A percentile compares a stretch with the other conserved stretches of the same genome.
phyloP scores from a whole-genome alignment of 1,284 basidiomycete species.

The Cryptococcus sp. region DNA sequence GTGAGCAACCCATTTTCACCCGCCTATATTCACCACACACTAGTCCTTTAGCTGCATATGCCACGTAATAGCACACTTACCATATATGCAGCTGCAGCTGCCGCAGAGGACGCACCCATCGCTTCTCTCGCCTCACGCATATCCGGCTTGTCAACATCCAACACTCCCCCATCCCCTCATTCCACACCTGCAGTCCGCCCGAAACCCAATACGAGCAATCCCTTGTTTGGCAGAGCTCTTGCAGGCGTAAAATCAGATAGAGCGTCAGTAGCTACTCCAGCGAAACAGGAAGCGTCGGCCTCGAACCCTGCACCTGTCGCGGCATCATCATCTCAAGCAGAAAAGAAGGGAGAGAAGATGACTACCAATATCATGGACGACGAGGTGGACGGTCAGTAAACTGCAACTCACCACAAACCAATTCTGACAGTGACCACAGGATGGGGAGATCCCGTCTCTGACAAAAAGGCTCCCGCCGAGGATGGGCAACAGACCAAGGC shows the following conservation, averaged over 20 bases:
- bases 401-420: not conserved
- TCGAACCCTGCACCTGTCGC: constrained; percentile 2
- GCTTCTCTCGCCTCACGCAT: constrained; percentile 42
- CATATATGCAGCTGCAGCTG: not conserved
- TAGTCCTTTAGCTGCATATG: no score
- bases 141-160: constrained; percentile 38
- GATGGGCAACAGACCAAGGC: constrained; percentile 8
- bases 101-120: constrained; percentile 28
- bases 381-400: constrained; percentile 8
- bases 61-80: no score
- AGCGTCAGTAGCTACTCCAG: constrained; percentile 6
- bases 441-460: constrained; percentile 9
- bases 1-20: no score
- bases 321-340: constrained; percentile 1
- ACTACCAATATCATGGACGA: constrained; percentile 5
- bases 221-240: constrained; percentile 44
- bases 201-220: constrained; percentile 29
- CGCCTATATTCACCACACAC: no score
- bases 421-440: not conserved
- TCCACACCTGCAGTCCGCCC: constrained; percentile 22
- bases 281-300: constrained; percentile 13
- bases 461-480: not conserved
- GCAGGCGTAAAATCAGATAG: constrained; percentile 41
- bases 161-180: constrained; percentile 8
- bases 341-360: constrained; percentile 10